Evolutionary conservation across 441 rosid genomes (phyloP).

Genomic region (Erodium chrysanthum): DNA sequence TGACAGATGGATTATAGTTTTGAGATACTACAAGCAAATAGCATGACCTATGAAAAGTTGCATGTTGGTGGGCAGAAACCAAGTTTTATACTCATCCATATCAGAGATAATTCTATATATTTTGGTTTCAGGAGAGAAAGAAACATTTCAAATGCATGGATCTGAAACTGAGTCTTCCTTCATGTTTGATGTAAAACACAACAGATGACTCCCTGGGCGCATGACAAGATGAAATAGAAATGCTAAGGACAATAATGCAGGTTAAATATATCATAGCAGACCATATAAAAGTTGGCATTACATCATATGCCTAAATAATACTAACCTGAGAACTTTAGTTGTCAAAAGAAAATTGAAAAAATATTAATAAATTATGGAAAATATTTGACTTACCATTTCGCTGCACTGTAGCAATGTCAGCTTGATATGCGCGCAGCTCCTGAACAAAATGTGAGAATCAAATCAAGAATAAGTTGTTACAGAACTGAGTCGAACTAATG

Average conservation of each 20-base stretch:
- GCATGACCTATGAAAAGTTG: neutral
- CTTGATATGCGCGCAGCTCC: conserved; percentile 98
- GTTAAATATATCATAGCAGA: neutral
- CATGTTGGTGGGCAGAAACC: neutral
- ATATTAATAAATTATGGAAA: neutral
- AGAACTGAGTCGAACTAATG: neutral
- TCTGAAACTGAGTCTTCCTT: neutral
- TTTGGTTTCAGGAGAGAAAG: neutral
- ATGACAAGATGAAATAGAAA: conserved; percentile 1
- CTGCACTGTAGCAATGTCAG: conserved; percentile 80
- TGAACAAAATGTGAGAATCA: conserved; percentile 26
- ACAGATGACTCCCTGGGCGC: neutral
- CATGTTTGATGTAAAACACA: neutral
- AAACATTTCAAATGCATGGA: neutral
- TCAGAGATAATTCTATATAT: neutral
- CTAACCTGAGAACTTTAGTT: neutral
- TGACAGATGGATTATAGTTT: neutral
- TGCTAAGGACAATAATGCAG: neutral
- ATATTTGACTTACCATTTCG: conserved; percentile 60
- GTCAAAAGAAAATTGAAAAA: neutral
- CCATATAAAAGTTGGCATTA: neutral
- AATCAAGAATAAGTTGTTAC: conserved; percentile 7
- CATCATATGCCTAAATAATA: neutral
- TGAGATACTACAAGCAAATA: neutral
- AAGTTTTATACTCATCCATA: neutral